Base-by-base conservation (phyloP, 352 stramenopile genomes). In the Pythium periplocum region DNA sequence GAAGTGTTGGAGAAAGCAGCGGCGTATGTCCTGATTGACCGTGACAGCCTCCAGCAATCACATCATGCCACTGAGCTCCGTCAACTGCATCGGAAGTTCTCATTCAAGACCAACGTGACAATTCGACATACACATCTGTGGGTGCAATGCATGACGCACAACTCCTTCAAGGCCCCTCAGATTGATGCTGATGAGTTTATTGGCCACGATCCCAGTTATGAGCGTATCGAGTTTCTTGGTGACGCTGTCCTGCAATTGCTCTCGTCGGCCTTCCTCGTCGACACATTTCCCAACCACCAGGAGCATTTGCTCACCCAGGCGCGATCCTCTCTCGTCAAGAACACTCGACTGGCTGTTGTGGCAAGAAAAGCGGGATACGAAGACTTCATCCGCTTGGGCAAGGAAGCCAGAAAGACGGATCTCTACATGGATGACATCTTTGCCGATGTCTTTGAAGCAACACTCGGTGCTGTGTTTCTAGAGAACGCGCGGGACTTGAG, bases 141-240 rank as follows among this genome's bases (percentile, higher is more conserved):
- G 84, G 41, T 94, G 12, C 79, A 90, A 49, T 62, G 71, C n/a
- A 50, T 94, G 51, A 94, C 81, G 0, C 84, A 94, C 57, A 64
- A 62, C 1, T 92, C 81, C 38, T 94, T 94, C 48, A 70, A 87
- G 59, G 76, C 69, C 12, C 75, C 75, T 2, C 75, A 87, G 53
- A 89, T 91, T 33, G 66, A 81, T 8, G 72, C 71, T 0, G 78
- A 77, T 43, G 81, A 87, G 45, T 92, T 87, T 43, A 55, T 93
- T 6, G 69, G 73, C 34, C 59, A 81, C 3, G 83, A 93, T 17
- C 63, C 80, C 38, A 90, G 65, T 47, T 93, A 93, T 56, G 82
- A 93, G 50, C 80, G 84, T 7, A 86, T 95, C 30, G 84, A 93
- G 64, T 95, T 93, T 57, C 66, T 95, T 9, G 85, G 85, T 6